phyloP scores from a whole-genome alignment of 148 eudicot species.

The Vaccinium corymbosum region DNA sequence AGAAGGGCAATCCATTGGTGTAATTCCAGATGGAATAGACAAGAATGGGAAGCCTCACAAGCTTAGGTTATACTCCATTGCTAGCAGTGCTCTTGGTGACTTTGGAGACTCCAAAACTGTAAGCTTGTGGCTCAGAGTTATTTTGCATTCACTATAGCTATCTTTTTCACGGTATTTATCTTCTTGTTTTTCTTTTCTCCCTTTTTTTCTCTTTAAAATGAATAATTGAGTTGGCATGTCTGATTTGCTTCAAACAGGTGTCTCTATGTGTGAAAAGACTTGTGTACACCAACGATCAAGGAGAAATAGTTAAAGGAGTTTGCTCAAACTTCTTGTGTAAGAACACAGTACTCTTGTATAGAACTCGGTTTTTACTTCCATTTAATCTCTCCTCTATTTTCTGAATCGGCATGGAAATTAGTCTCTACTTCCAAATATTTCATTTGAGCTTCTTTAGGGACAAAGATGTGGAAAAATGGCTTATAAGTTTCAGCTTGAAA shows the following conservation, averaged over 20 bases:
- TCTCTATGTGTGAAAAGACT: constrained; percentile 97
- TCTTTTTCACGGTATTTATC: not conserved
- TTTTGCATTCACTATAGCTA: not conserved
- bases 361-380: not conserved
- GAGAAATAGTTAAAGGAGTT: constrained; percentile 92
- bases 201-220: not conserved
- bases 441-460: not conserved
- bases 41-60: constrained; percentile 98
- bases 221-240: not conserved
- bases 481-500: not conserved
- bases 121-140: constrained; percentile 23
- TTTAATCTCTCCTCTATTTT: not conserved
- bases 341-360: constrained; percentile 25
- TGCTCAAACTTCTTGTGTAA: constrained; percentile 97
- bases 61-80: constrained; percentile 92
- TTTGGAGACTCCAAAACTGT: constrained; percentile 98
- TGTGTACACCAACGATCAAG: constrained; percentile 87
- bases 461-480: constrained; percentile 12
- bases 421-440: not conserved
- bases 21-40: constrained; percentile 91
- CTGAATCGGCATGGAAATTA: not conserved
- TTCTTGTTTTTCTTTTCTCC: not conserved
- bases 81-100: constrained; percentile 98
- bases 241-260: constrained; percentile 46
- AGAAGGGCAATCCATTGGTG: constrained; percentile 97